Conservation (phyloP, 306 rosid genomes). For the Cucumis cinereus region DNA sequence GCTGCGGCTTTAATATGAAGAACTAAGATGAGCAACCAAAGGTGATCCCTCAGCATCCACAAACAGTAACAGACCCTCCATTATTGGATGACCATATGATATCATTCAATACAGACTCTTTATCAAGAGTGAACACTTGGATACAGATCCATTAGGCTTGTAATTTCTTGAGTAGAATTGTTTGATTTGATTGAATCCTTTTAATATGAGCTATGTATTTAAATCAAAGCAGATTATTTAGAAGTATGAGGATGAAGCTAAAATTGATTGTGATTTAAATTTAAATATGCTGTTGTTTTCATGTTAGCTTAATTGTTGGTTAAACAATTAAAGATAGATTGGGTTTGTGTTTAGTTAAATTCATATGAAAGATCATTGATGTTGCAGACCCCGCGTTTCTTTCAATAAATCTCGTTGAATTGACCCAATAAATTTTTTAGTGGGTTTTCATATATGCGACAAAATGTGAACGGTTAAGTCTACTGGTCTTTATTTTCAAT, state of each 20-base stretch:
- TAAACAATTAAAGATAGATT: neutral
- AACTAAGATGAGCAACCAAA: neutral
- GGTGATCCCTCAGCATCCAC: neutral
- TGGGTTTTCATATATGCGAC: no score
- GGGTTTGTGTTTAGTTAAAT: neutral
- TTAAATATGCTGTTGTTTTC: neutral
- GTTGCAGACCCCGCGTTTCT: neutral
- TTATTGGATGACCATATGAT: neutral
- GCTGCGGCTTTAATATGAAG: neutral
- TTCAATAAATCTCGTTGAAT: neutral
- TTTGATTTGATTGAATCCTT: neutral
- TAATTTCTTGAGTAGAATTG: neutral
- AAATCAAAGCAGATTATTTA: neutral
- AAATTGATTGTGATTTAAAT: neutral
- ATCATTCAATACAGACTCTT: neutral
- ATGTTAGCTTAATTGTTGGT: neutral
- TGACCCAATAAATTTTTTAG: neutral
- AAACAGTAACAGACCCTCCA: neutral
- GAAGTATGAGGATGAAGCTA: neutral
- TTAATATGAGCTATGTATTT: neutral
- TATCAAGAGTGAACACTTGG: neutral
- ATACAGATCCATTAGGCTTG: neutral
- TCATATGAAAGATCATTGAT: neutral
- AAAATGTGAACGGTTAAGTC: no score
- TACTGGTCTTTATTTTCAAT: no score